Conservation (phyloP, 2,329 filamentous ascomycete species). For the Exserohilum rostratum region DNA sequence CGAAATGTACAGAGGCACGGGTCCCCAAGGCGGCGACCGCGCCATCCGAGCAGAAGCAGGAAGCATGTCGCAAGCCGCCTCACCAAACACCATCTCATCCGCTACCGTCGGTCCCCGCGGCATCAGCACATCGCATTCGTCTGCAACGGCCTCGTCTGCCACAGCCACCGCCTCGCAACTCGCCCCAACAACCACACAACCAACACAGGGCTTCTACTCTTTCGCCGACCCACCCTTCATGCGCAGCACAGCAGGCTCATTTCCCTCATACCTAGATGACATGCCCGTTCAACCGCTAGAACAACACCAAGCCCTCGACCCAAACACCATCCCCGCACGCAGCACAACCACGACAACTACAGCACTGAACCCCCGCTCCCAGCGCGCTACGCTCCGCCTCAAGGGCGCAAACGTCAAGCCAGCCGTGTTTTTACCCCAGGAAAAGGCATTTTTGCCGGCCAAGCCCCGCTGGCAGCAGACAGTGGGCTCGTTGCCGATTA, state of each 20-base stretch:
- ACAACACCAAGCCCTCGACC: slow-evolving; percentile 44
- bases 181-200: slow-evolving; percentile 13
- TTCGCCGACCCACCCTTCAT: slow-evolving; percentile 27
- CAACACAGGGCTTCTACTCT: slow-evolving; percentile 22
- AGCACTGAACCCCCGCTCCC: slow-evolving; percentile 27
- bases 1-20: slow-evolving; percentile 54
- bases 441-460: slow-evolving; percentile 55
- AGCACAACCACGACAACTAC: slow-evolving; percentile 32
- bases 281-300: slow-evolving; percentile 14
- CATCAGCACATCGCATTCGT: slow-evolving; percentile 33
- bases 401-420: slow-evolving; percentile 46
- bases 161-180: slow-evolving; percentile 45
- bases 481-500: slow-evolving; percentile 59
- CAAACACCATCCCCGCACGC: slow-evolving; percentile 18
- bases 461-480: slow-evolving; percentile 50
- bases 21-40: slow-evolving; percentile 51
- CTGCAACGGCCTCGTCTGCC: slow-evolving; percentile 50
- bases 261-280: slow-evolving; percentile 31
- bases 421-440: slow-evolving; percentile 51
- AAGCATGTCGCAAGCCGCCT: slow-evolving; percentile 37
- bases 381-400: slow-evolving; percentile 35
- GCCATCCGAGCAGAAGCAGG: slow-evolving; percentile 49
- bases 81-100: slow-evolving; percentile 44
- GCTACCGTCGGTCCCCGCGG: slow-evolving; percentile 36
- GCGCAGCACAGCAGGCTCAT: slow-evolving; percentile 29